Percentiles rank a stretch among this genome's conserved stretches.
These are phyloP conservation scores for Plasmodium billcollinsi DNA, from an alignment of 169 alveolate species.

Conservation along the genomic window DNA sequence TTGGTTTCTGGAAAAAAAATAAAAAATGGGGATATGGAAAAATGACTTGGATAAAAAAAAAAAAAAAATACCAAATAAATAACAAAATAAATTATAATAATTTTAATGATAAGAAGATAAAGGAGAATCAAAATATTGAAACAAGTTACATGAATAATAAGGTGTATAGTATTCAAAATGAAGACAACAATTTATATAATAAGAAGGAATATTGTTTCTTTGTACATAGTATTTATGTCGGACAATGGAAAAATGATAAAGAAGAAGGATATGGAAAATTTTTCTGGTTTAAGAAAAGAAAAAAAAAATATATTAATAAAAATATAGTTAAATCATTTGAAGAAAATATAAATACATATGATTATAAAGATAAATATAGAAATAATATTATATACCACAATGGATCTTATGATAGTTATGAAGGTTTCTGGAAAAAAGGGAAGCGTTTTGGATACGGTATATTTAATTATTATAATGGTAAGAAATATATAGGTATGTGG, in stretches of 20 bases:
- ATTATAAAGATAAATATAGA: not conserved
- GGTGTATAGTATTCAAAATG: not conserved
- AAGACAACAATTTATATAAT: not conserved
- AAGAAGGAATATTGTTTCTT: not conserved
- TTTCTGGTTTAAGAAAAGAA: constrained; percentile 18
- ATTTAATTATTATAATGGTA: constrained; percentile 40
- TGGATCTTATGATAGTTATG: constrained; percentile 37
- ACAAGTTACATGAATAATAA: not conserved
- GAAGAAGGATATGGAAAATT: constrained; percentile 36
- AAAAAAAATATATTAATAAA: not conserved
- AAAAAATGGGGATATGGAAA: constrained; percentile 45
- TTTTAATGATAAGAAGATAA: not conserved
- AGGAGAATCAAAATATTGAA: not conserved
- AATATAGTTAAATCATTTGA: too few species aligned
- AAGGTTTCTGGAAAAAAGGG: constrained; percentile 56
- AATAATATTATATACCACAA: not conserved
- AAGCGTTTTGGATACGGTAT: constrained; percentile 47
- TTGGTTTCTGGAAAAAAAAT: constrained; percentile 47
- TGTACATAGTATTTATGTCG: constrained; percentile 7
- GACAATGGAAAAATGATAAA: constrained; percentile 52
- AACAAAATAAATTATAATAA: too few species aligned
- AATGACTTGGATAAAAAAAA: constrained; percentile 18
- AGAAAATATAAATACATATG: too few species aligned
- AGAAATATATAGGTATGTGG: constrained; percentile 63
- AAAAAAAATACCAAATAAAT: too few species aligned